Percentiles rank a stretch among this genome's conserved stretches.
phyloP scores from a whole-genome alignment of 2,329 filamentous ascomycete genomes.

The Plenodomus biglobosus region DNA sequence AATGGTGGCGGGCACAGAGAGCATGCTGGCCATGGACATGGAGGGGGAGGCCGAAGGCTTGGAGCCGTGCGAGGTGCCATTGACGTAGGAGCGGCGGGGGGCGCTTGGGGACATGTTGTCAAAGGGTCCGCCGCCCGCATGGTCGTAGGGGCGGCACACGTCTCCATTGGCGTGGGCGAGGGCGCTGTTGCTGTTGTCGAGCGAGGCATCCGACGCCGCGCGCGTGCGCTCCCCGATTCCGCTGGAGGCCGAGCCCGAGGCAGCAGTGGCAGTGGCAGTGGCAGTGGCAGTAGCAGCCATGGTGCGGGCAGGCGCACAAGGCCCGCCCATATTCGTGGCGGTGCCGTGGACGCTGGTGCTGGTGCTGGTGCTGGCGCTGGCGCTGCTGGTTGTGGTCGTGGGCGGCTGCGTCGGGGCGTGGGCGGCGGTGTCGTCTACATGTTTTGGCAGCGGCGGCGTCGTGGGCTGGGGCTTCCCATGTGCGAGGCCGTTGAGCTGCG shows the following conservation, averaged over 20 bases:
- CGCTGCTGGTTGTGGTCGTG: background rate
- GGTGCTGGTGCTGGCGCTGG: slow-evolving; percentile 3
- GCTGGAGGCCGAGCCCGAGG: background rate
- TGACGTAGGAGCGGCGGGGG: slow-evolving; percentile 63
- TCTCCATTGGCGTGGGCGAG: slow-evolving; percentile 31
- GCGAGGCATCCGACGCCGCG: slow-evolving; percentile 48
- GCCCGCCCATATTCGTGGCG: background rate
- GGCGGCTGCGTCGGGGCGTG: slow-evolving; percentile 6
- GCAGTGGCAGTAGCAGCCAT: background rate
- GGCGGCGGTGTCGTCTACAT: slow-evolving; percentile 36
- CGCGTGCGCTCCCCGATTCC: slow-evolving; percentile 39
- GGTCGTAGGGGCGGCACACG: slow-evolving; percentile 32
- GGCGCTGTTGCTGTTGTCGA: slow-evolving; percentile 27
- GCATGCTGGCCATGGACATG: slow-evolving; percentile 57
- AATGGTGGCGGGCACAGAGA: slow-evolving; percentile 81
- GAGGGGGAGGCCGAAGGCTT: slow-evolving; percentile 71
- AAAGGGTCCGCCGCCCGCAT: slow-evolving; percentile 31
- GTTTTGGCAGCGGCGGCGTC: slow-evolving; percentile 44
- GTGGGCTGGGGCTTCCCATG: slow-evolving; percentile 45
- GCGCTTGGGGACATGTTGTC: slow-evolving; percentile 38
- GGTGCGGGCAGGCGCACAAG: slow-evolving; percentile 12
- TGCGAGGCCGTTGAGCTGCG: slow-evolving; percentile 47
- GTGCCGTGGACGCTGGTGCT: background rate
- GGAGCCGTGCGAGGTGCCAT: slow-evolving; percentile 53
- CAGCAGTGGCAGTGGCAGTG: slow-evolving; percentile 6